These are phyloP conservation scores for Fusarium continuum DNA, from an alignment of 2,329 filamentous ascomycete species.

Conservation along the genomic window DNA sequence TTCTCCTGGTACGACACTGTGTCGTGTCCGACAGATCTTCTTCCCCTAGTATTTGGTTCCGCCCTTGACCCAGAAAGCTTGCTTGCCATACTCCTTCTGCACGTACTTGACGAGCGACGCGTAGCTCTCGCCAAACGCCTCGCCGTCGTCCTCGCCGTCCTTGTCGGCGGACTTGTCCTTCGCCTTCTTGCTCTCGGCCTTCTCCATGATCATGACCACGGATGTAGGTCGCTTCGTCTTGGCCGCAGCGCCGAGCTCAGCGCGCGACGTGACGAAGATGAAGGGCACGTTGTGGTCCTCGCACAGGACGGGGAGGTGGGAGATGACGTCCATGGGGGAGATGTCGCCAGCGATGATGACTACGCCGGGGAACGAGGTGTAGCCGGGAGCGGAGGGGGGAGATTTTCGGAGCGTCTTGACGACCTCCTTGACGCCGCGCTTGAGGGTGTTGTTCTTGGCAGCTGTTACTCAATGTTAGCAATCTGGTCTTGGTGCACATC, in stretches of 20 bases:
- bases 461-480: conserved; percentile 62
- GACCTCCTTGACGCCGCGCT: conserved; percentile 98
- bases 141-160: conserved; percentile 60
- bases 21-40: not conserved
- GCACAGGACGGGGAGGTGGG: conserved; percentile 95
- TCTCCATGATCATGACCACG: conserved; percentile 87
- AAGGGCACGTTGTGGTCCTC: conserved; percentile 98
- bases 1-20: not conserved
- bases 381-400: conserved; percentile 71
- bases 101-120: conserved; percentile 71
- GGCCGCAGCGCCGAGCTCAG: conserved; percentile 91
- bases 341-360: conserved; percentile 97
- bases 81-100: conserved; percentile 71
- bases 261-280: conserved; percentile 91
- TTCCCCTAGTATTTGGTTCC: conserved; percentile 42
- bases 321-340: conserved; percentile 98
- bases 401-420: conserved; percentile 98
- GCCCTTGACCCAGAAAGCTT: conserved; percentile 60
- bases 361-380: conserved; percentile 73
- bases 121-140: conserved; percentile 71
- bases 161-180: conserved; percentile 55
- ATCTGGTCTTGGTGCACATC: not conserved
- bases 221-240: conserved; percentile 96
- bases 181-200: conserved; percentile 57
- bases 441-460: conserved; percentile 93